Conservation (phyloP, 192 early-diverging fungal genomes). For the Allomyces macrogynus region DNA sequence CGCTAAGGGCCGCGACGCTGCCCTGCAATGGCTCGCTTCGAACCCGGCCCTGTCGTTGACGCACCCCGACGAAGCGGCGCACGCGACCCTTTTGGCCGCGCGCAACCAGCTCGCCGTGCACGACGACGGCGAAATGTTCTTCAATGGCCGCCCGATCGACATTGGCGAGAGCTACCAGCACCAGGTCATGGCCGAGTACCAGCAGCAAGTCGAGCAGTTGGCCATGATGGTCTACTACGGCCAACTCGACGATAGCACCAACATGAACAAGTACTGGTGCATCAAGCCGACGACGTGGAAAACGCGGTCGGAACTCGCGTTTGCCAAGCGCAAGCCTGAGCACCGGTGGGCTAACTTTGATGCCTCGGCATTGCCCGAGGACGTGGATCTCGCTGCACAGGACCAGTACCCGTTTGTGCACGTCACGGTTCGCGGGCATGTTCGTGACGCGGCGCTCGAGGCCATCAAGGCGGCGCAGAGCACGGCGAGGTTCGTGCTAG, state of each 20-base stretch:
- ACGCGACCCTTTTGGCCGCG: neutral
- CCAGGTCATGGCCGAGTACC: conserved; percentile 24
- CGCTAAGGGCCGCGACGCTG: no score
- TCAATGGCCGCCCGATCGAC: neutral
- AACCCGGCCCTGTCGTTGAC: conserved; percentile 11
- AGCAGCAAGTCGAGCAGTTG: conserved; percentile 26
- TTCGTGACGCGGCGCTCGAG: no score
- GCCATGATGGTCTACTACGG: conserved; percentile 23
- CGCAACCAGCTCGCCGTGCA: conserved; percentile 11
- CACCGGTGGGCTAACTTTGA: conserved; percentile 11
- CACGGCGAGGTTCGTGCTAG: no score
- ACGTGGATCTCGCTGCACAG: conserved; percentile 29
- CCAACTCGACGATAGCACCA: conserved; percentile 22
- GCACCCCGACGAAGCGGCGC: conserved; percentile 11
- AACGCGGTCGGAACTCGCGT: conserved; percentile 30
- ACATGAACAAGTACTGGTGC: conserved; percentile 54
- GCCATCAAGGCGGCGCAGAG: no score
- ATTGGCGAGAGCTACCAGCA: conserved; percentile 25
- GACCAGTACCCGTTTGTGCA: neutral
- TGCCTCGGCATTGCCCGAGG: conserved; percentile 20
- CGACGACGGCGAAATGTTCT: conserved; percentile 9
- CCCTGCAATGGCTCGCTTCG: no score
- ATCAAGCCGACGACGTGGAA: conserved; percentile 32
- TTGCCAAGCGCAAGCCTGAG: conserved; percentile 15
- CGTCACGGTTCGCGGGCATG: no score